Conservation (phyloP, 2,329 filamentous ascomycete genomes). For the Metarhizium rileyi region DNA sequence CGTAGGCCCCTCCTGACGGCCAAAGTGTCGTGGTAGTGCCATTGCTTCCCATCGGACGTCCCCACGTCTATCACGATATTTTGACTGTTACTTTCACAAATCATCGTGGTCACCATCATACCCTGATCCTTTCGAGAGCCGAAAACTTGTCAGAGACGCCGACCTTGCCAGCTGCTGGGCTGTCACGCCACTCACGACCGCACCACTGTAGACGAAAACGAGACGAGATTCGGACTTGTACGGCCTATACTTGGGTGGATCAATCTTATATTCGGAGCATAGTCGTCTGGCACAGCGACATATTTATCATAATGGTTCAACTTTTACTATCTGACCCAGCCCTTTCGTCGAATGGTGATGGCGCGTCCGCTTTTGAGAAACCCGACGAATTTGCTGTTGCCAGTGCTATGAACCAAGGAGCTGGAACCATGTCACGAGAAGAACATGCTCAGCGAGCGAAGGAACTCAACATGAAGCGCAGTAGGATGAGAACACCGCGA, state of each 20-base stretch:
- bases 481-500: slow-evolving; percentile 28
- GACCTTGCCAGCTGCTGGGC: background rate
- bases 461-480: slow-evolving; percentile 27
- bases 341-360: slow-evolving; percentile 14
- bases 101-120: background rate
- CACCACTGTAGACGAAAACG: background rate
- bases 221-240: background rate
- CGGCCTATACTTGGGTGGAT: background rate
- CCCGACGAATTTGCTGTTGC: slow-evolving; percentile 9
- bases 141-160: background rate
- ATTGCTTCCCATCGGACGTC: background rate
- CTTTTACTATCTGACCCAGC: slow-evolving; percentile 19
- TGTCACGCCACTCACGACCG: background rate
- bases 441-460: slow-evolving; percentile 30
- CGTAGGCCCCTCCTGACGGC: background rate
- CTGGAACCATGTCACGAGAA: slow-evolving; percentile 25
- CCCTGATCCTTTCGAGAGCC: background rate
- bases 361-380: slow-evolving; percentile 14
- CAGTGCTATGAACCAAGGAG: slow-evolving; percentile 6
- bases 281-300: background rate
- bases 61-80: background rate
- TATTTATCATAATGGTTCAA: slow-evolving; percentile 21
- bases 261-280: background rate
- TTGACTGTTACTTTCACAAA: background rate
- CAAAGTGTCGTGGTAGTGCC: background rate